Base-by-base conservation (phyloP, 805 yeast genomes). In the Kodamaea kaohsiungensis region DNA sequence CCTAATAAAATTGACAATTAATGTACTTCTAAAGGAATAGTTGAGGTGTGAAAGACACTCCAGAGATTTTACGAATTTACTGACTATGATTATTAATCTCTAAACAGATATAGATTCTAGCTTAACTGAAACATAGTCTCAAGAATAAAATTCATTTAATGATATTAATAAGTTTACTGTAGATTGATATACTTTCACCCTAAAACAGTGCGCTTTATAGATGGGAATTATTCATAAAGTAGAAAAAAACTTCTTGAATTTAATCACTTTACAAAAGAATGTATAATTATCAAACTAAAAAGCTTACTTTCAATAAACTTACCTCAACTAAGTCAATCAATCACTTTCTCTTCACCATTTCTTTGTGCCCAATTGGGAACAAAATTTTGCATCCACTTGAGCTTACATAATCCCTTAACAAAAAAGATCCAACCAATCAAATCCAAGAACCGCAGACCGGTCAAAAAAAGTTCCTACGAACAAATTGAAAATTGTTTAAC, bases 401-500 rank as follows among this genome's bases (percentile, higher is more conserved):
- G 54, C 40, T 45, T 51, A 51, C 40, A 25, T 51, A 16, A 22
- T 25, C 40, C 9, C 13, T 40, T 46, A 39, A 22, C 30, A 13
- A 40, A 22, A n/a, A 5, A 2, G 3, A 3, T n/a, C 8, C 18
- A 19, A 18, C 54, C 54, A 51, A 51, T 51, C 54, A 51, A 22
- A 40, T 19, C 45, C 39, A 48, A 42, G 37, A 27, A 43, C 47
- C 48, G 33, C 45, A 19, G 17, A 12, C 49, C 53, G 43, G 42
- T 16, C n/a, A 51, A 43, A 51, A 51, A 51, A 51, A 51, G 10
- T n/a, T n/a, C 16, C 8, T 37, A 15, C 19, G 25, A n/a, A 46
- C 48, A 46, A 50, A 43, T 35, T 43, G 60, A 54, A 54, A 54
- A 47, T 48, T 27, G 18, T 46, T 30, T 13, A 22, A 43, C 35